Base-by-base conservation (phyloP, 179 eudicot genomes). In the Carnegiea gigantea region DNA sequence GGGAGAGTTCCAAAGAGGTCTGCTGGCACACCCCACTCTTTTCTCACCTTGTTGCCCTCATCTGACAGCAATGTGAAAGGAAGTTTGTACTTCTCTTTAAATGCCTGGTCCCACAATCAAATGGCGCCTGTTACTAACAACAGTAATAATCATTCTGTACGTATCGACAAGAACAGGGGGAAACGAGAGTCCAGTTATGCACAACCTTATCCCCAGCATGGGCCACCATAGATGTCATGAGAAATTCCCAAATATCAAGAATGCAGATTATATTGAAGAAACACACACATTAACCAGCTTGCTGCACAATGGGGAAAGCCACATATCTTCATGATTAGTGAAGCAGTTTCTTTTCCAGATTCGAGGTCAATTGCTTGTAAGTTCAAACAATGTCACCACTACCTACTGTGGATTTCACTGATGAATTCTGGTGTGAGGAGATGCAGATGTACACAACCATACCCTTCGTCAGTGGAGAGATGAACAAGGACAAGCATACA, bases 1-100 rank as follows among this genome's bases (percentile, higher is more conserved):
- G 98, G 96, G 54, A 96, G 88, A 38, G 98, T 88, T 82, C 99
- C 98, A 78, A 96, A 96, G 21, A 96, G 89, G 87, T 96, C 99
- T 0, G 89, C 77, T 0, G 99, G 98, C 46, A 96, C 96, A 10
- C 98, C 96, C 99, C 99, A 96, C 3, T 96, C 98, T 86, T 94
- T 94, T 79, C 99, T 86, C 70, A 96, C 89, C 84, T 87, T 92
- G 90, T 96, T 92, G 14, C 98, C 97, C 79, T 96, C 98, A 48
- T 96, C 99, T 44, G 92, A 87, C 46, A 96, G 90, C 89, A 94
- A 89, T 26, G 98, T 92, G 86, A 73, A 96, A 40, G 99, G 99
- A 33, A 96, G 95, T 51, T 80, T 92, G 90, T 96, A 94, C 84
- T 94, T 96, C 85, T 89, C 85, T 10, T 92, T 93, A 87, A 96